phyloP scores from a whole-genome alignment of 225 moss, liverwort and hornwort species.

The Pleurozium schreberi region DNA sequence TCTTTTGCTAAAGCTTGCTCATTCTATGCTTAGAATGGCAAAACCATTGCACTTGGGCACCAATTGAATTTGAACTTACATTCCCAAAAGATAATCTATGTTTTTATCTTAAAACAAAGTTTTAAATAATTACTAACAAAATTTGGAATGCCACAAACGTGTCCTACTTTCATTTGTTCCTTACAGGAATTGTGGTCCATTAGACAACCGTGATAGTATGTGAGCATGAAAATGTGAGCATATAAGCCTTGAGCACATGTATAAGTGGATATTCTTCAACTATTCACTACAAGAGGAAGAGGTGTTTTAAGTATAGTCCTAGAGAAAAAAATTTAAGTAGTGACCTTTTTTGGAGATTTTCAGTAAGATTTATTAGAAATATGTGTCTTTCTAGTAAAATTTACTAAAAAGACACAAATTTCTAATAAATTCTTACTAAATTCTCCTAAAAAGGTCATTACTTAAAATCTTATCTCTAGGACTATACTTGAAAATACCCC shows the following conservation, averaged over 20 bases:
- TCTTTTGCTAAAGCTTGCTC: not conserved
- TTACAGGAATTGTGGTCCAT: not conserved
- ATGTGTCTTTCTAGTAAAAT: no score
- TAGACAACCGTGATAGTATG: not conserved
- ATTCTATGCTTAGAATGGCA: fast-evolving
- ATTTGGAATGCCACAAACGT: fast-evolving
- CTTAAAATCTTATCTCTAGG: no score
- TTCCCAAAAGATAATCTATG: fast-evolving
- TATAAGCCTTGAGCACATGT: not conserved
- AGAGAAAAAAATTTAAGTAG: no score
- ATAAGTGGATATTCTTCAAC: not conserved
- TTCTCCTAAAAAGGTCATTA: no score
- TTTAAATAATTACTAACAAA: not conserved
- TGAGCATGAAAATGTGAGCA: fast-evolving
- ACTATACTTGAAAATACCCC: no score
- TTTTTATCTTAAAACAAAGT: not conserved
- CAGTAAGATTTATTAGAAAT: no score
- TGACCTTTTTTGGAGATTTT: no score
- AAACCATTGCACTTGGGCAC: not conserved
- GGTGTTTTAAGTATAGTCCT: no score
- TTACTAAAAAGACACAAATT: no score
- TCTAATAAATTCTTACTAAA: no score
- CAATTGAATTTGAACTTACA: no score
- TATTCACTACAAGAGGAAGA: no score
- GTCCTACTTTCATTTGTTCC: fast-evolving